phyloP scores from a whole-genome alignment of 495 filamentous ascomycete genomes.

The Tuber borchii region DNA sequence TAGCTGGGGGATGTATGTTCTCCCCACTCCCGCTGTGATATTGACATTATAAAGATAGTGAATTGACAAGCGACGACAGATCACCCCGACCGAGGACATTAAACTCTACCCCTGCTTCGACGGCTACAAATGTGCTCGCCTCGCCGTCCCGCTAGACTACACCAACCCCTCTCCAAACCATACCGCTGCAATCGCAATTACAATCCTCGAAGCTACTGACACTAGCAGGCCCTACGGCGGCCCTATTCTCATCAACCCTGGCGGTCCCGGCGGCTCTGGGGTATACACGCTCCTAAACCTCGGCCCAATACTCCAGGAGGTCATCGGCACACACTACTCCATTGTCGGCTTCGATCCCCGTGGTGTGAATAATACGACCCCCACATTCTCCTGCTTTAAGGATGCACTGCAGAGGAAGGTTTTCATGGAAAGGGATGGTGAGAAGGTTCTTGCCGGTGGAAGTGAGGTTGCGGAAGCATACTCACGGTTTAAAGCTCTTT shows the following conservation, averaged over 20 bases:
- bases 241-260: constrained; percentile 51
- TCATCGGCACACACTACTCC: constrained; percentile 49
- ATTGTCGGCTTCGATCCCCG: constrained; percentile 55
- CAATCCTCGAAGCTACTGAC: constrained; percentile 46
- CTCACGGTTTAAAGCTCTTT: constrained; percentile 15
- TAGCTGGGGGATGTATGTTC: constrained; percentile 17
- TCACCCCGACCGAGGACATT: constrained; percentile 40
- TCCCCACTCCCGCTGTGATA: neutral
- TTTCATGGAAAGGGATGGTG: constrained; percentile 14
- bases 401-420: constrained; percentile 18
- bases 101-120: constrained; percentile 44
- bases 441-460: constrained; percentile 11
- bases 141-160: constrained; percentile 52
- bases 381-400: constrained; percentile 50
- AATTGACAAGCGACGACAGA: constrained; percentile 25
- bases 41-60: constrained; percentile 10
- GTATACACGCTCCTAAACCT: constrained; percentile 44
- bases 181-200: constrained; percentile 46
- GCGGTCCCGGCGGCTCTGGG: constrained; percentile 51
- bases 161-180: constrained; percentile 43
- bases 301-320: constrained; percentile 46
- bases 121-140: constrained; percentile 46
- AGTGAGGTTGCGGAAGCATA: constrained; percentile 23
- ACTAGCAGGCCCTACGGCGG: constrained; percentile 45
- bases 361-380: constrained; percentile 51